phyloP scores from a whole-genome alignment of 352 stramenopile genomes.

The Phytophthora vignae region DNA sequence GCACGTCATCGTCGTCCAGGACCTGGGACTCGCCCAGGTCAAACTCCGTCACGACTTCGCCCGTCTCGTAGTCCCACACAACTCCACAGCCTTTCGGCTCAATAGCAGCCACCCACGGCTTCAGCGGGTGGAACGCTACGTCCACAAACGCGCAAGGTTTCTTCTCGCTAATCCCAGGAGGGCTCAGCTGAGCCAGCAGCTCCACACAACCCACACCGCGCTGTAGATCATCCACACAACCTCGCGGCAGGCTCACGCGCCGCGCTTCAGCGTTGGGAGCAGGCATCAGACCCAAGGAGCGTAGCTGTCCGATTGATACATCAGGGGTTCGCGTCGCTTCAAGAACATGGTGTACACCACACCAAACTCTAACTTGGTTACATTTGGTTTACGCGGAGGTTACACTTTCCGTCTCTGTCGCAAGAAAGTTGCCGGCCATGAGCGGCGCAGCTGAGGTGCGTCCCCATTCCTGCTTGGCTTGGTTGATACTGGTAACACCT shows the following conservation, averaged over 20 bases:
- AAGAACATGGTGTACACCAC: slow-evolving; percentile 25
- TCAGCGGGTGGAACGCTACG: slow-evolving; percentile 65
- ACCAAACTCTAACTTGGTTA: not conserved
- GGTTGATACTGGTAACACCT: not conserved
- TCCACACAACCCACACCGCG: slow-evolving; percentile 59
- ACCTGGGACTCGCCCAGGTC: slow-evolving; percentile 65
- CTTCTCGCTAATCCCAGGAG: slow-evolving; percentile 74
- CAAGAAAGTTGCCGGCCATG: slow-evolving; percentile 33
- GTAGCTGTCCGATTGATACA: slow-evolving; percentile 12
- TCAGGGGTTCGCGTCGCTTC: slow-evolving; percentile 29
- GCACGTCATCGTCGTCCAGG: slow-evolving; percentile 34
- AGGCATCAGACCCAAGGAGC: slow-evolving; percentile 2
- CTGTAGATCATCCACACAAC: slow-evolving; percentile 73
- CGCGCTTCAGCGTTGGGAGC: slow-evolving; percentile 1
- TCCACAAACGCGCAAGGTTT: slow-evolving; percentile 75
- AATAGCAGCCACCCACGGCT: slow-evolving; percentile 73
- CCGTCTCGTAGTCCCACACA: slow-evolving; percentile 82
- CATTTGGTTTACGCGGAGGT: not conserved
- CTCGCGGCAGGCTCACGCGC: slow-evolving; percentile 41
- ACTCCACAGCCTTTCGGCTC: slow-evolving; percentile 67
- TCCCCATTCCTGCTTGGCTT: not conserved
- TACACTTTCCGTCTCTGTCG: no score
- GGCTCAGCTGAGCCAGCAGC: slow-evolving; percentile 54
- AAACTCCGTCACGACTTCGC: slow-evolving; percentile 70
- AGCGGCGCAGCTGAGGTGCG: slow-evolving; percentile 21